These are phyloP conservation scores for Exsudoporus frostii DNA, from an alignment of 768 basidiomycete genomes.

Conservation along the genomic window DNA sequence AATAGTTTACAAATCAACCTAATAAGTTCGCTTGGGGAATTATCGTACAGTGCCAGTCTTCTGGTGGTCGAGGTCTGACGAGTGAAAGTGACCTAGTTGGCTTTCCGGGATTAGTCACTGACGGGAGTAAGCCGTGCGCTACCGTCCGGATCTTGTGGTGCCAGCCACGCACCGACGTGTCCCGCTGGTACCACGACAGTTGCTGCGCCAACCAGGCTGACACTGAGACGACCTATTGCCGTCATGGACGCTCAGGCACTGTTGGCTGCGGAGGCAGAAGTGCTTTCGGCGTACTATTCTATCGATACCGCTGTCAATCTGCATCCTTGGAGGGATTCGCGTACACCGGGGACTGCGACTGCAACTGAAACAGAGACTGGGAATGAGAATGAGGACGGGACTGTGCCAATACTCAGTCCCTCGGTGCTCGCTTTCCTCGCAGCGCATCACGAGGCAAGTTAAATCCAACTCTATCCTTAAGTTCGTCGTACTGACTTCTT, in stretches of 20 bases:
- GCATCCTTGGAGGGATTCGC: neutral
- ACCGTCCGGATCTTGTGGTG: no score
- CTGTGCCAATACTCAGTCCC: slow-evolving; percentile 32
- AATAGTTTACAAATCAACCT: neutral
- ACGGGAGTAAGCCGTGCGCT: no score
- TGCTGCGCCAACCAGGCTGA: neutral
- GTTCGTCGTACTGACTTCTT: neutral
- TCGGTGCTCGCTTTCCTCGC: slow-evolving; percentile 37
- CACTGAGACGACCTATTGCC: neutral
- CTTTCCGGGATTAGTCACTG: no score
- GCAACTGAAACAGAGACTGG: neutral
- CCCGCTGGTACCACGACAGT: neutral
- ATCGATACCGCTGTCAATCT: neutral
- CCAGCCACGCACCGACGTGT: neutral
- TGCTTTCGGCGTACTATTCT: neutral
- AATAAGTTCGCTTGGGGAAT: neutral
- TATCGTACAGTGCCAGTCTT: neutral
- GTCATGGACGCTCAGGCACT: neutral
- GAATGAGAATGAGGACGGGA: neutral
- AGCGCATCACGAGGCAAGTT: slow-evolving; percentile 31
- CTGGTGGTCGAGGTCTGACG: neutral
- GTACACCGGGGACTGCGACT: no score
- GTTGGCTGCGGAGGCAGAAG: neutral
- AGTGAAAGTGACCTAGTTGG: neutral
- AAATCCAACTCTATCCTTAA: neutral